phyloP scores from a whole-genome alignment of 306 rosid genomes.

The Urtica urens region DNA sequence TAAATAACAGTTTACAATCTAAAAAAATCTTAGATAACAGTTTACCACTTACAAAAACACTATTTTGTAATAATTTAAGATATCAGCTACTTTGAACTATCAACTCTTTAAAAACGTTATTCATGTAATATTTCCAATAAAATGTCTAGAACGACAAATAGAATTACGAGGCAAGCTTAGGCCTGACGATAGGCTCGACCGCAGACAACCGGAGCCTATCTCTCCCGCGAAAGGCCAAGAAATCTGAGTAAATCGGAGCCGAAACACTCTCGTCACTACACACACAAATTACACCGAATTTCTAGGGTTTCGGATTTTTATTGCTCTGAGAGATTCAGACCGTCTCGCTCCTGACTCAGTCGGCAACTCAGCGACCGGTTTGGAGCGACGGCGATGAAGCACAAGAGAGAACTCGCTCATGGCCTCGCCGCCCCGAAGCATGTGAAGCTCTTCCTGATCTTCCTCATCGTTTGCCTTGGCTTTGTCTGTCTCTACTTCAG shows the following conservation, averaged over 20 bases:
- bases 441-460: conserved; percentile 22
- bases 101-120: no score
- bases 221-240: conserved; percentile 15
- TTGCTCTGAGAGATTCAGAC: not conserved
- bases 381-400: conserved; percentile 24
- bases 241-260: not conserved
- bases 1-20: no score
- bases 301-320: conserved; percentile 5
- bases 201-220: not conserved
- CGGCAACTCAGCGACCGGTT: not conserved
- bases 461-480: conserved; percentile 22
- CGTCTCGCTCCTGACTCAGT: not conserved
- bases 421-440: conserved; percentile 13
- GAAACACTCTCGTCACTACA: not conserved
- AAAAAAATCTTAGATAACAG: no score
- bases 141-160: no score
- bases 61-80: no score
- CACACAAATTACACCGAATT: not conserved
- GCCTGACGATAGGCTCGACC: not conserved
- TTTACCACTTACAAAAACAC: no score
- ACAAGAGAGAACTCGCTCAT: conserved; percentile 18
- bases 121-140: no score
- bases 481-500: conserved; percentile 33
- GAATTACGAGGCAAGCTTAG: not conserved
- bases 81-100: no score